Percentiles rank a stretch among this genome's conserved stretches.
These are phyloP conservation scores for Hura crepitans DNA, from an alignment of 441 rosid genomes.

Conservation along the genomic window DNA sequence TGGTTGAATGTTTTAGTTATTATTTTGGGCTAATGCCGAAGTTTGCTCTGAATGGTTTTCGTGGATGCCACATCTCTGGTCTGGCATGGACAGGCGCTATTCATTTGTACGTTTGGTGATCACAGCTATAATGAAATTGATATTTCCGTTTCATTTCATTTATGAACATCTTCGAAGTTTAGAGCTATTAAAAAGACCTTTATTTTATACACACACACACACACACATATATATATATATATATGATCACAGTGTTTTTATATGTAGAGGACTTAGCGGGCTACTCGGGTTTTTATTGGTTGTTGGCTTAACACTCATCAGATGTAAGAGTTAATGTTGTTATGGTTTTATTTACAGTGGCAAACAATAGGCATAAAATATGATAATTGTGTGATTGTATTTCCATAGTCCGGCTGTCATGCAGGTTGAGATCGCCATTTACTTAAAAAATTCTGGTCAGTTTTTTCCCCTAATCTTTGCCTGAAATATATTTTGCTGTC, in stretches of 20 bases:
- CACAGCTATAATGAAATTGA: background rate
- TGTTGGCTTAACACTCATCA: background rate
- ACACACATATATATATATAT: no score
- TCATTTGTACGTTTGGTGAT: background rate
- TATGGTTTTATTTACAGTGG: background rate
- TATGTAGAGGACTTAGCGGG: background rate
- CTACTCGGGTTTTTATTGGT: background rate
- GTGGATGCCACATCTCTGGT: background rate
- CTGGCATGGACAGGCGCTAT: background rate
- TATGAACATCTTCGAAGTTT: background rate
- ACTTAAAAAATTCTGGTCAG: background rate
- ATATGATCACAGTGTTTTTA: background rate
- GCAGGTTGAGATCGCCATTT: background rate
- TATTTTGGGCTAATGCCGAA: background rate
- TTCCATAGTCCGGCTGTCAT: background rate
- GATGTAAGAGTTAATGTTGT: background rate
- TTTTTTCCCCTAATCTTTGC: background rate
- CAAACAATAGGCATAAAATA: background rate
- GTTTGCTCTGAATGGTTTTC: no score
- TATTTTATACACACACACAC: no score
- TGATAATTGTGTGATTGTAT: background rate
- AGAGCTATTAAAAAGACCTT: no score
- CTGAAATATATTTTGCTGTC: background rate
- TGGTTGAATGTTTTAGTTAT: conserved; percentile 27
- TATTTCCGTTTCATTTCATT: background rate